Evolutionary conservation across 306 rosid genomes (phyloP).

Genomic region (Prunus fruticosa): DNA sequence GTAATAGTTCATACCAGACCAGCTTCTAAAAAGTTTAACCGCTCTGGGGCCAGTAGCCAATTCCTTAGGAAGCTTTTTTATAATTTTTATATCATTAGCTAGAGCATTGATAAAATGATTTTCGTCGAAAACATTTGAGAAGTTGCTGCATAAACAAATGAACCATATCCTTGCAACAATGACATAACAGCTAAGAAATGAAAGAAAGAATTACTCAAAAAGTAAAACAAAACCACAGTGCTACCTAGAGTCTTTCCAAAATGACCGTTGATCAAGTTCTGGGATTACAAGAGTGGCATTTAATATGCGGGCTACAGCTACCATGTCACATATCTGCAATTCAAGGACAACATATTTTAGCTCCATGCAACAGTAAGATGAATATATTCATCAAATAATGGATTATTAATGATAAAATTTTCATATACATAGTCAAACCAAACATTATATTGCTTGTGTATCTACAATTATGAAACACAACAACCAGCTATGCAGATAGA

Average conservation of each 20-base stretch:
- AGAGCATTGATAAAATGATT: conserved; percentile 71
- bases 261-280: conserved; percentile 82
- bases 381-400: conserved; percentile 6
- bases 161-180: conserved; percentile 6
- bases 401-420: neutral
- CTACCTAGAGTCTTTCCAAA: conserved; percentile 87
- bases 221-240: conserved; percentile 12
- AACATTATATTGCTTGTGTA: neutral
- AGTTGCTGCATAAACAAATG: conserved; percentile 53
- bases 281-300: conserved; percentile 93
- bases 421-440: neutral
- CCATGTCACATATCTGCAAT: conserved; percentile 95
- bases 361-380: neutral
- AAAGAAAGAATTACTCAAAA: neutral
- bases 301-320: conserved; percentile 80
- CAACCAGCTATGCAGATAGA: conserved; percentile 9
- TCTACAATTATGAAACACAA: conserved; percentile 1
- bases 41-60: conserved; percentile 45
- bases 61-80: conserved; percentile 70
- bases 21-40: conserved; percentile 73
- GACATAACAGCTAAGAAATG: neutral
- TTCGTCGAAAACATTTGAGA: conserved; percentile 86
- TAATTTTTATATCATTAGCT: conserved; percentile 67
- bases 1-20: conserved; percentile 86
- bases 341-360: conserved; percentile 32